Conservation (phyloP, 1,284 basidiomycete species). For the Cryptococcus maquisensis region DNA sequence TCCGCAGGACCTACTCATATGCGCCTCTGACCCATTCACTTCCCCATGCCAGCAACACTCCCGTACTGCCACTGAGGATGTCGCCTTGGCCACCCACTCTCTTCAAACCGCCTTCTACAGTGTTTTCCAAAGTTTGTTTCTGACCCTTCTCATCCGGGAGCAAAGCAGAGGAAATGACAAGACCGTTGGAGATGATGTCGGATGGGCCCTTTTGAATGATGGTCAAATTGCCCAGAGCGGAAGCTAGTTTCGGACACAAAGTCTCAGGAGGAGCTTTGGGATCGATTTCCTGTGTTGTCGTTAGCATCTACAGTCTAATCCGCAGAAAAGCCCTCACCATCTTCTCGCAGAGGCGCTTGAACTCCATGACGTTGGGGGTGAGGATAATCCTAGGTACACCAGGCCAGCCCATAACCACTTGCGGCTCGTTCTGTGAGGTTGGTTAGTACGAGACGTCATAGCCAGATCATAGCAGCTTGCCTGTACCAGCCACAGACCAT, state of each 20-base stretch:
- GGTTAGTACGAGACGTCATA: neutral
- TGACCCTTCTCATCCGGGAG: conserved; percentile 12
- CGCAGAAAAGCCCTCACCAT: conserved; percentile 53
- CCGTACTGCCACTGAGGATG: conserved; percentile 79
- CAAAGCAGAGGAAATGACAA: conserved; percentile 29
- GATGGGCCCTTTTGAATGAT: conserved; percentile 83
- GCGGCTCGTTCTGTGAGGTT: conserved; percentile 58
- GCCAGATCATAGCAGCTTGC: conserved; percentile 14
- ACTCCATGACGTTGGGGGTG: conserved; percentile 94
- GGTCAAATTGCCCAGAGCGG: conserved; percentile 75
- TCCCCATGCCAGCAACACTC: conserved; percentile 88
- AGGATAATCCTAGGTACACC: conserved; percentile 51
- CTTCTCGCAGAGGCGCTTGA: conserved; percentile 73
- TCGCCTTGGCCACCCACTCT: conserved; percentile 95
- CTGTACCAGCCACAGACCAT: conserved; percentile 55
- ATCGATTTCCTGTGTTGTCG: conserved; percentile 50
- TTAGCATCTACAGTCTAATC: neutral
- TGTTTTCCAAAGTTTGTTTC: conserved; percentile 57
- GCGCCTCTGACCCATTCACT: conserved; percentile 80
- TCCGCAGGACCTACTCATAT: conserved; percentile 52
- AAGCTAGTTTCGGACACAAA: conserved; percentile 63
- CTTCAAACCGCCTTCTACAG: conserved; percentile 75
- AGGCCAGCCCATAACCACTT: conserved; percentile 62
- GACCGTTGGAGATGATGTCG: conserved; percentile 54
- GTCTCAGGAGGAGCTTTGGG: conserved; percentile 48